These are phyloP conservation scores for Noccaea bulbosa DNA, from an alignment of 345 rosid genomes.

Conservation along the genomic window DNA sequence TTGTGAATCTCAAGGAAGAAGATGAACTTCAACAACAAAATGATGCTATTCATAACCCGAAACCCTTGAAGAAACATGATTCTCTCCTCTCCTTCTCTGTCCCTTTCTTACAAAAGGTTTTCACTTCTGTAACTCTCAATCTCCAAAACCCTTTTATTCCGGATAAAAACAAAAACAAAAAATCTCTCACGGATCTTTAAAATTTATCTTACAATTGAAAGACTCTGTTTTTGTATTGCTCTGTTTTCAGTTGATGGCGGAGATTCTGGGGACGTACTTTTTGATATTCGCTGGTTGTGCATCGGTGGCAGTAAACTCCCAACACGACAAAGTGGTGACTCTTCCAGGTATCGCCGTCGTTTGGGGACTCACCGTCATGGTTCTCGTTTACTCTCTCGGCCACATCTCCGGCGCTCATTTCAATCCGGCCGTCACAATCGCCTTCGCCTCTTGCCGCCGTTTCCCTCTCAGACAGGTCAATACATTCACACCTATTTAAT, in stretches of 20 bases:
- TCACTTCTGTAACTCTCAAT: constrained; percentile 18
- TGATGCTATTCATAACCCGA: constrained; percentile 6
- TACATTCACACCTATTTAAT: neutral
- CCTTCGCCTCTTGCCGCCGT: constrained; percentile 79
- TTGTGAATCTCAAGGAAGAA: constrained; percentile 55
- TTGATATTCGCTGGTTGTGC: constrained; percentile 90
- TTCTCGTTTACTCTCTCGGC: constrained; percentile 77
- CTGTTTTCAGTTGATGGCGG: constrained; percentile 68
- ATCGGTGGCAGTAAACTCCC: constrained; percentile 70
- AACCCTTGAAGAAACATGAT: constrained; percentile 48
- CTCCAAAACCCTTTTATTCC: neutral
- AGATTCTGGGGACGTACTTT: constrained; percentile 82
- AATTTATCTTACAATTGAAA: neutral
- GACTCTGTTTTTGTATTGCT: constrained; percentile 8
- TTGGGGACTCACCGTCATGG: constrained; percentile 95
- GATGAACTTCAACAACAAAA: constrained; percentile 33
- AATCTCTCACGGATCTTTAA: neutral
- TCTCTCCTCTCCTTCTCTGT: constrained; percentile 56
- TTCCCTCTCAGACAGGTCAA: constrained; percentile 81
- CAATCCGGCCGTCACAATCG: constrained; percentile 93
- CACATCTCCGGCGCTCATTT: constrained; percentile 99
- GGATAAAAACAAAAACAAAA: neutral
- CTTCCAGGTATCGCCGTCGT: constrained; percentile 74
- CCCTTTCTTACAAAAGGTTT: constrained; percentile 81
- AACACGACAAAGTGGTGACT: constrained; percentile 67